Conservation (phyloP, 306 rosid species). For the Echinosophora koreensis region DNA sequence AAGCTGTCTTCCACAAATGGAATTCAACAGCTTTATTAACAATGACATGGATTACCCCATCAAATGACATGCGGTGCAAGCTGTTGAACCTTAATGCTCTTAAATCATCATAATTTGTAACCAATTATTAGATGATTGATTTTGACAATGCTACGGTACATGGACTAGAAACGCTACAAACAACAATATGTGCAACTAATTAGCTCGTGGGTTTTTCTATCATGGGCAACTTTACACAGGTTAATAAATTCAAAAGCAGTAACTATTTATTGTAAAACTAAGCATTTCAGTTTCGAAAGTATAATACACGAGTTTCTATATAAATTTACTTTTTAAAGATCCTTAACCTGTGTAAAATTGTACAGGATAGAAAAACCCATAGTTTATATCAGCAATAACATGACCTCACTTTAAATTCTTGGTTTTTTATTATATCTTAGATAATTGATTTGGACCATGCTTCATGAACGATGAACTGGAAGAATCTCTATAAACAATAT, state of each 20-base stretch:
- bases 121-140: conserved; percentile 16
- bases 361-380: too few relatives aligned
- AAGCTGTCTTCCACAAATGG: conserved; percentile 47
- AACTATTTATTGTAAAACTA: too few relatives aligned
- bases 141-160: neutral
- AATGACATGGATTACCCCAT: conserved; percentile 31
- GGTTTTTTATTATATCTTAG: too few relatives aligned
- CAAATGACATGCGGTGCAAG: conserved; percentile 31
- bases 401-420: conserved; percentile 31
- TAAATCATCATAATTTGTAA: conserved; percentile 31
- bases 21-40: conserved; percentile 24
- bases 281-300: too few relatives aligned
- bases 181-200: conserved; percentile 17
- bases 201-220: too few relatives aligned
- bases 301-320: too few relatives aligned
- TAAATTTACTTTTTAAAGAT: too few relatives aligned
- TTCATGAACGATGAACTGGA: conserved; percentile 12
- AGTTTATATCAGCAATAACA: conserved; percentile 38
- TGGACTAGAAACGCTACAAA: neutral
- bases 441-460: conserved; percentile 23
- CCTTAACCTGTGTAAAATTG: too few relatives aligned
- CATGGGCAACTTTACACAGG: too few relatives aligned
- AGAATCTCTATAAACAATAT: neutral
- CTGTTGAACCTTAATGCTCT: conserved; percentile 19
- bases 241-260: too few relatives aligned